phyloP scores from a whole-genome alignment of 1,284 basidiomycete genomes.

The Ganoderma meredithae region DNA sequence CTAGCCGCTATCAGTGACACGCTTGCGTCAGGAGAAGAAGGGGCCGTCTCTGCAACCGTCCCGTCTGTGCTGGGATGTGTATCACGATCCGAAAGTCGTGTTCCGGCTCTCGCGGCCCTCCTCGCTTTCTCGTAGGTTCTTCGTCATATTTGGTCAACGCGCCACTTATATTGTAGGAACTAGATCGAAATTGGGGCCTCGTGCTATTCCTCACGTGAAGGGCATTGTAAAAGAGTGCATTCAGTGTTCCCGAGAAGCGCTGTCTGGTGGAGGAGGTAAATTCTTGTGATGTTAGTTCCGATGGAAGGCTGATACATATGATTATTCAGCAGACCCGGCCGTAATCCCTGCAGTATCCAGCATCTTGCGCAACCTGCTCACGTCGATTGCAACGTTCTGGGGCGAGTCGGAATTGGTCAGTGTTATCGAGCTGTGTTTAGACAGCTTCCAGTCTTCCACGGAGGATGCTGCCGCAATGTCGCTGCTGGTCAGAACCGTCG shows the following conservation, averaged over 20 bases:
- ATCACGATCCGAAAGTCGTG: constrained; percentile 46
- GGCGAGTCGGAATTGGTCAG: constrained; percentile 63
- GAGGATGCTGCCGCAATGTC: constrained; percentile 40
- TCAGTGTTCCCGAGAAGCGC: constrained; percentile 51
- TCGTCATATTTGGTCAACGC: neutral
- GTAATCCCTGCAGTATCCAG: constrained; percentile 48
- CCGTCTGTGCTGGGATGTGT: constrained; percentile 63
- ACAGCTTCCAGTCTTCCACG: constrained; percentile 40
- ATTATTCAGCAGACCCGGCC: constrained; percentile 24
- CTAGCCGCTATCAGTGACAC: constrained; percentile 66
- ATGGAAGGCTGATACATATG: neutral
- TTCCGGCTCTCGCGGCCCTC: constrained; percentile 60
- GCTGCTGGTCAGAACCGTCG: constrained; percentile 60
- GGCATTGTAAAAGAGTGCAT: constrained; percentile 71
- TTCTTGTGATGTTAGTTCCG: neutral
- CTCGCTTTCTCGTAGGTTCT: constrained; percentile 64
- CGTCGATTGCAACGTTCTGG: constrained; percentile 77
- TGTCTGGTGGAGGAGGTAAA: constrained; percentile 42
- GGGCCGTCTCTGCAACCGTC: constrained; percentile 62
- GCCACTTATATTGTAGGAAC: neutral
- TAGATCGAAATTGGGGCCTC: constrained; percentile 79
- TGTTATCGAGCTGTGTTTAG: constrained; percentile 65
- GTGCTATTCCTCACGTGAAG: constrained; percentile 85
- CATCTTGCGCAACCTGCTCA: constrained; percentile 64
- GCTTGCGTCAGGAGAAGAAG: constrained; percentile 71